Conservation (phyloP, 768 basidiomycete genomes). For the Clavaria fumosa region DNA sequence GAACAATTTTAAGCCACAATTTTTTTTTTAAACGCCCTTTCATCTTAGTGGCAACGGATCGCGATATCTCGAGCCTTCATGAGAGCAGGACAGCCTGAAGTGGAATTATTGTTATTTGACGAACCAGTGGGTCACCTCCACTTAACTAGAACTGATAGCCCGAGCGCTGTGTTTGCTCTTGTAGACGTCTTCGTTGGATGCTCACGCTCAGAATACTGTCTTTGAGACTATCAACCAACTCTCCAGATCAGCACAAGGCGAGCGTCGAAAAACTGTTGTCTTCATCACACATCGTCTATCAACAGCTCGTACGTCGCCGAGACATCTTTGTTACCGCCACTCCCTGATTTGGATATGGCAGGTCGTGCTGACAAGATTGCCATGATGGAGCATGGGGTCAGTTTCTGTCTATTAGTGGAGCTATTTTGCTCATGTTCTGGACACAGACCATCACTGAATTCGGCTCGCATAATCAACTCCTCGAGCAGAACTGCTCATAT, state of each 20-base stretch:
- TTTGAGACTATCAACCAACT: constrained; percentile 61
- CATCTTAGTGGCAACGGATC: constrained; percentile 65
- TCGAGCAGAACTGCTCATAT: constrained; percentile 44
- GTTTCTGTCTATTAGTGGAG: constrained; percentile 10
- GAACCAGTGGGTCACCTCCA: constrained; percentile 44
- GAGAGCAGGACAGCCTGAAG: constrained; percentile 57
- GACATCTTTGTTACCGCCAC: too few species aligned
- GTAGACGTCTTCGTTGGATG: constrained; percentile 68
- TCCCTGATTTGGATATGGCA: too few species aligned
- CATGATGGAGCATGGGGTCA: constrained; percentile 68
- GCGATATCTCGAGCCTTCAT: constrained; percentile 81
- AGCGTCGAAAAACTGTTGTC: constrained; percentile 53
- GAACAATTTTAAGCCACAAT: constrained; percentile 10
- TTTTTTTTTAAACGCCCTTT: constrained; percentile 5
- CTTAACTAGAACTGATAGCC: constrained; percentile 2
- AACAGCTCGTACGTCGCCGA: too few species aligned
- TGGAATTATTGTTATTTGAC: constrained; percentile 73
- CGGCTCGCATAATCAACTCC: constrained; percentile 55
- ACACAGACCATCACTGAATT: constrained; percentile 58
- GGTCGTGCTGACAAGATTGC: constrained; percentile 74
- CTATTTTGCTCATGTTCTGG: constrained; percentile 6
- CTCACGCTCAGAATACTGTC: constrained; percentile 64
- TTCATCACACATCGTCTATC: constrained; percentile 77
- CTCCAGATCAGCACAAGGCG: constrained; percentile 40
- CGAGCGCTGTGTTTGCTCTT: constrained; percentile 2